Evolutionary conservation across 768 basidiomycete species (phyloP).

Genomic region (Lactifluus echinatus): DNA sequence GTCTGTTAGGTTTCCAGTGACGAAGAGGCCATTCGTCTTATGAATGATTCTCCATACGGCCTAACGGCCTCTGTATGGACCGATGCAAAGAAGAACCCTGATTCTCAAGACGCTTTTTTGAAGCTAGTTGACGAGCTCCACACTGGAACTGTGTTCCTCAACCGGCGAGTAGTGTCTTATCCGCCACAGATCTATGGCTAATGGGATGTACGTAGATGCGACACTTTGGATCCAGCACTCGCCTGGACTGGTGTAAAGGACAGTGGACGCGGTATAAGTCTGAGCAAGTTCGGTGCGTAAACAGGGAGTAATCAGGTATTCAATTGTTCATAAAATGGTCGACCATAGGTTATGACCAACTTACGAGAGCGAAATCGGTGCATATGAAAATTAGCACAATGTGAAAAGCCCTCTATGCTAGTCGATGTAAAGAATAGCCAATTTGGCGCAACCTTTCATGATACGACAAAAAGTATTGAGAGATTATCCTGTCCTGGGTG

Average conservation of each 20-base stretch:
- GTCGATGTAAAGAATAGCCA: neutral
- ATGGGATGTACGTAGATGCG: constrained; percentile 43
- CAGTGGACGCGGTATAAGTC: constrained; percentile 83
- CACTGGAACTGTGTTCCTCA: constrained; percentile 90
- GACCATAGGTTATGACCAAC: constrained; percentile 72
- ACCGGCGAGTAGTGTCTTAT: constrained; percentile 41
- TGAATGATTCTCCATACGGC: constrained; percentile 96
- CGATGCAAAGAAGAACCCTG: constrained; percentile 45
- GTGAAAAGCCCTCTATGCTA: neutral
- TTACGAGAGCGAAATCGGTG: constrained; percentile 72
- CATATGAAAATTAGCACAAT: constrained; percentile 71
- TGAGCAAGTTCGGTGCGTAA: constrained; percentile 83
- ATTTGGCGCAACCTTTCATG: neutral
- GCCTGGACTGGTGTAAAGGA: constrained; percentile 94
- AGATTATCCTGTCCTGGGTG: neutral
- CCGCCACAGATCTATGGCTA: neutral
- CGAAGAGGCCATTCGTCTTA: constrained; percentile 78
- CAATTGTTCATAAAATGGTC: neutral
- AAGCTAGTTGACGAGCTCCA: constrained; percentile 62
- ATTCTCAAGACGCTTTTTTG: constrained; percentile 64
- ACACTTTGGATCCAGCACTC: constrained; percentile 86
- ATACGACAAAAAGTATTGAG: neutral
- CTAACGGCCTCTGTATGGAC: constrained; percentile 96
- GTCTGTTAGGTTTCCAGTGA: constrained; percentile 60
- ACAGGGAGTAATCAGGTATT: neutral